Percentiles rank a stretch among this genome's conserved stretches.
Conservation (phyloP, 176 grass and related monocot genomes). For the Aegilops tauschii region DNA sequence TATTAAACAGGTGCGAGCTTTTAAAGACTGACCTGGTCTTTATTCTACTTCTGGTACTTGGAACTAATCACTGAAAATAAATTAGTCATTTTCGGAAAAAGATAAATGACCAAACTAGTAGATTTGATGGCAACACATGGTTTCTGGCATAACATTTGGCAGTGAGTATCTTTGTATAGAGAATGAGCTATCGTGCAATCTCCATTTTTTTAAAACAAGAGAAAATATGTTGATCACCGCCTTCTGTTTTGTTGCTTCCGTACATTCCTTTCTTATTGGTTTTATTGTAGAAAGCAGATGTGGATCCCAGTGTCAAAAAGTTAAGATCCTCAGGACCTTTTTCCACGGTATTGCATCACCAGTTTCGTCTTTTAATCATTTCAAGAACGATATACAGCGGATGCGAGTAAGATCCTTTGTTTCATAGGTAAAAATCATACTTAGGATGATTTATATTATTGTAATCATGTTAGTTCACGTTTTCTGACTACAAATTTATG, state of each 20-base stretch:
- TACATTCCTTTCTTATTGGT: neutral
- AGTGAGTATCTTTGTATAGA: slow-evolving; percentile 1
- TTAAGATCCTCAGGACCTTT: neutral
- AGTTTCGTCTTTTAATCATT: neutral
- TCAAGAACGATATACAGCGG: neutral
- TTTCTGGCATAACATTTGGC: neutral
- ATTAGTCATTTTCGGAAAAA: slow-evolving; percentile 8
- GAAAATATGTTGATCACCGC: neutral
- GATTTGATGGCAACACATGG: slow-evolving; percentile 9
- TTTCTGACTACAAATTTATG: neutral
- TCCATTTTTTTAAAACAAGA: neutral
- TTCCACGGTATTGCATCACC: neutral
- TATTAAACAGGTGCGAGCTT: neutral
- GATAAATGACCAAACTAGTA: slow-evolving; percentile 24
- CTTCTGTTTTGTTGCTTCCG: neutral
- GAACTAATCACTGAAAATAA: slow-evolving; percentile 18
- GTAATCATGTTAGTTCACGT: neutral
- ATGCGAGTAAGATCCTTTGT: neutral
- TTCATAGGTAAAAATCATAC: neutral
- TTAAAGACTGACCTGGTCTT: neutral
- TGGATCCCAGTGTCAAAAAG: slow-evolving; percentile 3
- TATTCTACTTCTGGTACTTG: neutral
- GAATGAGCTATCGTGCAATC: neutral
- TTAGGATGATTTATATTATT: neutral
- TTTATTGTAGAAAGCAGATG: slow-evolving; percentile 11